Evolutionary conservation across 495 filamentous ascomycete genomes (phyloP).

Genomic region (Friedmanniomyces simplex): DNA sequence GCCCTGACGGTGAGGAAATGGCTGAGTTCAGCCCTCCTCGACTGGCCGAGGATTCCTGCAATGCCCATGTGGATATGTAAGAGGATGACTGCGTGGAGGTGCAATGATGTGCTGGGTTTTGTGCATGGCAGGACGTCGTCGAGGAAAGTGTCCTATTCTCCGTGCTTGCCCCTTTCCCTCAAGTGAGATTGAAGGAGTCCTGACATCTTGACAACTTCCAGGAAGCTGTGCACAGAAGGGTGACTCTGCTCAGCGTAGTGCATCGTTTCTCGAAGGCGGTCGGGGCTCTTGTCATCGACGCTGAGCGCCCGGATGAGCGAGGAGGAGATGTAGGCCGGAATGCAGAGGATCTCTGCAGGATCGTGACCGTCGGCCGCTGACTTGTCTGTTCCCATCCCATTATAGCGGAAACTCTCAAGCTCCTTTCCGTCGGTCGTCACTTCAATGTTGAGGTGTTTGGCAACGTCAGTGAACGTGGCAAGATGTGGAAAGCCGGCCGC

Average conservation of each 20-base stretch:
- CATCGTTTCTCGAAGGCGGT: not conserved
- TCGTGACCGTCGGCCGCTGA: not conserved
- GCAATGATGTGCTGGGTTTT: not conserved
- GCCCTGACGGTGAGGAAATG: not conserved
- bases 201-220: not conserved
- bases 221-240: not conserved
- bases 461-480: not conserved
- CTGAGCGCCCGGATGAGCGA: not conserved
- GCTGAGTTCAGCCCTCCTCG: not conserved
- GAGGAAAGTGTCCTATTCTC: not conserved
- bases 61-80: not conserved
- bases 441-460: not conserved
- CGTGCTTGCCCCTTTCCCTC: not conserved
- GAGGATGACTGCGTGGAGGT: not conserved
- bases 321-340: not conserved
- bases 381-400: not conserved
- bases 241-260: not conserved
- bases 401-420: not conserved
- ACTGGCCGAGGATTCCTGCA: not conserved
- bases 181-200: not conserved
- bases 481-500: not conserved
- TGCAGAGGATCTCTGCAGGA: not conserved
- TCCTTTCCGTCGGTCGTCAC: not conserved
- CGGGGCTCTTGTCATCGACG: not conserved
- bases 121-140: not conserved